Evolutionary conservation across 2,329 filamentous ascomycete genomes (phyloP), one percentile per base, ranked within the genome.

Genomic region (Ascochyta rabiei): DNA sequence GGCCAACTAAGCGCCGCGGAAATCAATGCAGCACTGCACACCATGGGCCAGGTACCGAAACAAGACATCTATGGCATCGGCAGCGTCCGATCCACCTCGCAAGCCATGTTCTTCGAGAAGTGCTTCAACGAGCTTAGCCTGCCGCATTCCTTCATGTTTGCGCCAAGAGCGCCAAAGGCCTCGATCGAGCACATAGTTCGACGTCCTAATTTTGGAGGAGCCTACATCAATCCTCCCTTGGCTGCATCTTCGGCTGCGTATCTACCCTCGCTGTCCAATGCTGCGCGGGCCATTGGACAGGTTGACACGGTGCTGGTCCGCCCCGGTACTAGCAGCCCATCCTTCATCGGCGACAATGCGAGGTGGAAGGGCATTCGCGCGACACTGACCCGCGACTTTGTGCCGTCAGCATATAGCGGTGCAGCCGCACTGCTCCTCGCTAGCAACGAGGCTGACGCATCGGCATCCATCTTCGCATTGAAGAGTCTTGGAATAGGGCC

Each of bases 1-100:
- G 91, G 91, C 8, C 91, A 96, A 74, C 81, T 96, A 77, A 93
- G 89, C 62, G 89, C 90, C 1, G 89, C 91, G 15, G 89, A 95
- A 75, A 95, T 95, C 74, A 95, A 96, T 68, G 84, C 85, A 41
- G 89, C 89, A 4, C 77, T 95, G 26, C 86, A 90, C 48, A 86
- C 89, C 53, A 87, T 96, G 73, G 90, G 90, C 2, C 89, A 93
- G 66, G 81, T 95, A 46, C 89, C 89, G 1, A 91, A 88, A 74
- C 89, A 88, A 65, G 87, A 87, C 64, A 87, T 95, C 43, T 95
- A 93, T 67, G 90, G 89, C 37, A 90, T 95, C 62, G 90, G 87
- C 57, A 89, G 85, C 51, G 84, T 88, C 38, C 81, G 85, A 6
- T 86, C 87, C n/a, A 90, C 85, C 2, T 89, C 89, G 0, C 88